A percentile compares a stretch with the other conserved stretches of the same genome.
These are phyloP conservation scores for Trichoderma afroharzianum DNA, from an alignment of 2,329 filamentous ascomycete species.

Conservation along the genomic window DNA sequence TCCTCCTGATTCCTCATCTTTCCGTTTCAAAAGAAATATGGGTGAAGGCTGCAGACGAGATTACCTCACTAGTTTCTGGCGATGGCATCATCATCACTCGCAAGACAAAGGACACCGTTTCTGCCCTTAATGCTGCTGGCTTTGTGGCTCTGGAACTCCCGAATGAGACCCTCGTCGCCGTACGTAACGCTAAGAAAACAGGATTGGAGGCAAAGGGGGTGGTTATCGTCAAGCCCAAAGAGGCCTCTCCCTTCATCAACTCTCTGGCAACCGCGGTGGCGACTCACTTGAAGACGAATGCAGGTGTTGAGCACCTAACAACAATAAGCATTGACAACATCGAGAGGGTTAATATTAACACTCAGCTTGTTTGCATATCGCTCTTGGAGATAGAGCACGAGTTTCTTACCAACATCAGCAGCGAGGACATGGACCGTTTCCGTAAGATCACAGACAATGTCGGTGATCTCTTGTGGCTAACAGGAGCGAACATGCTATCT, in stretches of 20 bases:
- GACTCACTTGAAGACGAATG: not conserved
- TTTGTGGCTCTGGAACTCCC: not conserved
- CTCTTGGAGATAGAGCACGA: not conserved
- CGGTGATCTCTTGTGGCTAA: not conserved
- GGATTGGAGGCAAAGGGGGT: not conserved
- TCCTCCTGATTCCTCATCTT: not conserved
- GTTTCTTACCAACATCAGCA: conserved; percentile 1
- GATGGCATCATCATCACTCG: not conserved
- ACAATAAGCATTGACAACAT: not conserved
- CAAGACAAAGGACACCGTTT: not conserved
- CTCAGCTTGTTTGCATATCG: not conserved
- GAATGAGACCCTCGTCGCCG: not conserved
- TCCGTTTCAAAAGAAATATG: not conserved
- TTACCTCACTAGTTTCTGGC: not conserved
- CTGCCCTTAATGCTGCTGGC: not conserved
- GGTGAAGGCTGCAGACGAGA: not conserved
- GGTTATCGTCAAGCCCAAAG: not conserved
- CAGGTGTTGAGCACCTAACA: not conserved
- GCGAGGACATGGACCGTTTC: conserved; percentile 1
- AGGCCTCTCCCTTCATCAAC: not conserved
- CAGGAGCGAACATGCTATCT: conserved; percentile 2
- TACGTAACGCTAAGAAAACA: not conserved
- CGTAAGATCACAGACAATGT: not conserved
- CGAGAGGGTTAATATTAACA: not conserved
- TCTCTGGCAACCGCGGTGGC: not conserved